Conservation (phyloP, 108 stramenopile genomes). For the Seminavis robusta region DNA sequence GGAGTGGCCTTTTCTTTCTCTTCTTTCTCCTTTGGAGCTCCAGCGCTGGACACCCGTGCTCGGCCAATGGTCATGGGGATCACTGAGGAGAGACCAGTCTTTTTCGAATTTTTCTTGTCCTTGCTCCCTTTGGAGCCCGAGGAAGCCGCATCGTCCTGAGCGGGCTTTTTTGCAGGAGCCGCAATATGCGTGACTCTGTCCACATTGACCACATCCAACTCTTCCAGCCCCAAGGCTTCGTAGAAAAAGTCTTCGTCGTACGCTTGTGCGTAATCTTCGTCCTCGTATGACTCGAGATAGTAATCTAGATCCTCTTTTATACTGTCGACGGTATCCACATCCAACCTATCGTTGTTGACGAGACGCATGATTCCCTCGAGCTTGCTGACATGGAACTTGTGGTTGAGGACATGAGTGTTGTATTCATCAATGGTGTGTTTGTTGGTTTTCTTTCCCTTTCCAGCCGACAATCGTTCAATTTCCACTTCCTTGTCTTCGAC, state of each 20-base stretch:
- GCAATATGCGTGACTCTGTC: constrained; percentile 66
- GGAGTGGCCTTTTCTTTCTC: constrained; percentile 26
- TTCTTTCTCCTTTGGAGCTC: constrained; percentile 17
- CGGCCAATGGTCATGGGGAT: constrained; percentile 92
- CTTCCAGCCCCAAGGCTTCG: constrained; percentile 85
- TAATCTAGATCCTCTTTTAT: constrained; percentile 95
- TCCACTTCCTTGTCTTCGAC: constrained; percentile 88
- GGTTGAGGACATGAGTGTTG: constrained; percentile 67
- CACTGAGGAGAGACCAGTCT: constrained; percentile 38
- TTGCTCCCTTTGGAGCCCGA: constrained; percentile 23
- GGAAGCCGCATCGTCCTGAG: constrained; percentile 45
- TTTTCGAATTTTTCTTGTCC: constrained; percentile 40
- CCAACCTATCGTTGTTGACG: constrained; percentile 90
- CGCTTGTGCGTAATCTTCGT: constrained; percentile 85
- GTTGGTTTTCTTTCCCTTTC: constrained; percentile 89
- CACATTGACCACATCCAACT: constrained; percentile 81
- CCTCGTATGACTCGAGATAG: constrained; percentile 88
- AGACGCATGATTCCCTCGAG: constrained; percentile 95
- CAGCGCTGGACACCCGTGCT: constrained; percentile 47
- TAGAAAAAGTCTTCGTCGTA: constrained; percentile 93
- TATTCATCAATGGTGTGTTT: constrained; percentile 70
- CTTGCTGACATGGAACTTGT: constrained; percentile 92
- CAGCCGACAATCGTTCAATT: constrained; percentile 70
- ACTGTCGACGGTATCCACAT: constrained; percentile 79
- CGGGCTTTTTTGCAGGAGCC: constrained; percentile 43